Evolutionary conservation across 2,329 filamentous ascomycete species (phyloP).

Genomic region (Hypoxylon sp.): DNA sequence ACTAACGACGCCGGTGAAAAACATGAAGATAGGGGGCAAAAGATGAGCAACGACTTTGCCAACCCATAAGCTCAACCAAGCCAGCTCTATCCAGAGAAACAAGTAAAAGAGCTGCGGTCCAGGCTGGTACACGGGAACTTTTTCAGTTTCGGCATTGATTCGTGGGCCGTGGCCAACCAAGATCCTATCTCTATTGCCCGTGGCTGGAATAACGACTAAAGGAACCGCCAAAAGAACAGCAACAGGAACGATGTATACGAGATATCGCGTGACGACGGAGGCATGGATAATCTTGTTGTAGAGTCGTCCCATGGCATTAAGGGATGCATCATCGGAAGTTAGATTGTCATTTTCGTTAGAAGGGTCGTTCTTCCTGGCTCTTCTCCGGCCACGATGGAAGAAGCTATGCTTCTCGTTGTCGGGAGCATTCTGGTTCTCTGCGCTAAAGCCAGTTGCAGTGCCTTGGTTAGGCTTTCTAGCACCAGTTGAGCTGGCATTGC

Average conservation of each 20-base stretch:
- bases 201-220: slow-evolving; percentile 68
- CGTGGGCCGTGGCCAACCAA: slow-evolving; percentile 56
- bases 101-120: slow-evolving; percentile 71
- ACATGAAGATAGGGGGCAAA: slow-evolving; percentile 75
- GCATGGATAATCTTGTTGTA: slow-evolving; percentile 76
- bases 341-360: slow-evolving; percentile 62
- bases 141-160: slow-evolving; percentile 34
- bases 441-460: slow-evolving; percentile 54
- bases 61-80: slow-evolving; percentile 77
- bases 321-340: slow-evolving; percentile 65
- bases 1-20: slow-evolving; percentile 78
- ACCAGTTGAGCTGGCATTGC: slow-evolving; percentile 68
- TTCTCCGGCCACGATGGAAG: slow-evolving; percentile 66
- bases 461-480: slow-evolving; percentile 64
- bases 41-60: slow-evolving; percentile 75
- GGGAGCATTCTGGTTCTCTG: slow-evolving; percentile 54
- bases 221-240: slow-evolving; percentile 73
- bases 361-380: slow-evolving; percentile 58
- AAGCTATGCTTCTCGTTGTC: slow-evolving; percentile 64
- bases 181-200: slow-evolving; percentile 58
- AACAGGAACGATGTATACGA: slow-evolving; percentile 77
- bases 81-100: slow-evolving; percentile 78
- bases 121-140: slow-evolving; percentile 45
- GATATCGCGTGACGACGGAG: slow-evolving; percentile 75
- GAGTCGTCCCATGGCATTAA: slow-evolving; percentile 76